These are phyloP conservation scores for Schizosaccharomyces lindneri DNA, from an alignment of 805 yeast species.

Conservation along the genomic window DNA sequence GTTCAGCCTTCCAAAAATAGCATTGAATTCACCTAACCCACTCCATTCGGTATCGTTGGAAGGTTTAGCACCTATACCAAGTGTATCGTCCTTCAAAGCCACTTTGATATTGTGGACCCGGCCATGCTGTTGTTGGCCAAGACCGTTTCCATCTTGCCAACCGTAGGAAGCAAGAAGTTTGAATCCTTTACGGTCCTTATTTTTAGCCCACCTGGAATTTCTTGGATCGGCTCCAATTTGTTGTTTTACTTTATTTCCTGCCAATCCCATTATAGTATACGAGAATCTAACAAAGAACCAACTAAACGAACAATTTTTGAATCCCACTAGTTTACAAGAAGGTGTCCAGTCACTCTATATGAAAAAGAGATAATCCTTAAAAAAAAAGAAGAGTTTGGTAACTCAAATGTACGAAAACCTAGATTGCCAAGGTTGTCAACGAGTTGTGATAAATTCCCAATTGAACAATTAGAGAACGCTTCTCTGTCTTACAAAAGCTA, in stretches of 20 bases:
- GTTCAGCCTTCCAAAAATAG: constrained; percentile 66
- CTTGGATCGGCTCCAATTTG: constrained; percentile 80
- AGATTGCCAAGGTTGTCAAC: too few species aligned
- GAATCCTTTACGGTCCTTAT: constrained; percentile 61
- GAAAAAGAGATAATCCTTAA: too few species aligned
- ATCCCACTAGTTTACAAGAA: too few species aligned
- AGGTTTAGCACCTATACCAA: constrained; percentile 64
- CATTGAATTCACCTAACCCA: constrained; percentile 78
- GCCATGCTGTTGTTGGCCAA: constrained; percentile 27
- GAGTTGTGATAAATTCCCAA: too few species aligned
- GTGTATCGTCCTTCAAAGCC: constrained; percentile 48
- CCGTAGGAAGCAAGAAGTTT: constrained; percentile 58
- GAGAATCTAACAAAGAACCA: too few species aligned
- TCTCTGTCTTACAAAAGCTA: too few species aligned
- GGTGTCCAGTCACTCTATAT: too few species aligned
- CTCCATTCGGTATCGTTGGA: constrained; percentile 47
- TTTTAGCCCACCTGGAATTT: constrained; percentile 76
- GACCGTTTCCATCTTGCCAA: constrained; percentile 76
- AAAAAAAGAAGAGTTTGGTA: too few species aligned
- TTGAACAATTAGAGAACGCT: too few species aligned
- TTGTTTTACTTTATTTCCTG: constrained; percentile 47
- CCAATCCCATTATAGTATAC: constrained; percentile 10
- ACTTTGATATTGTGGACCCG: constrained; percentile 37
- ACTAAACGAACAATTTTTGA: too few species aligned
- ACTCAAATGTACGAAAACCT: too few species aligned